Conservation (phyloP, 805 yeast species). For the Sugiyamaella chiloensis region DNA sequence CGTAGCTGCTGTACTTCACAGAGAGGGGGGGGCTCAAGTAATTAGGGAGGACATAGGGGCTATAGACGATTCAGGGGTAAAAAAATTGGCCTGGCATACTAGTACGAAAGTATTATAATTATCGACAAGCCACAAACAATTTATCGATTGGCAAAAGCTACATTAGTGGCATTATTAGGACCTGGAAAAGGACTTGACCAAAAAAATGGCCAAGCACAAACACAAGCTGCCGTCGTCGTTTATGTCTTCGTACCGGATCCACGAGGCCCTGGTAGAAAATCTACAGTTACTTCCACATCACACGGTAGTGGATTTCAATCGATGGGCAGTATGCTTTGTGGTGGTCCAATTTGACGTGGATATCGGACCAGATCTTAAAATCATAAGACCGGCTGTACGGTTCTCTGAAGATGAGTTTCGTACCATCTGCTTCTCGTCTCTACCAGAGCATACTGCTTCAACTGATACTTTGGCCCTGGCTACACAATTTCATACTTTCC, state of each 20-base stretch:
- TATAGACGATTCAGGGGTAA: no score
- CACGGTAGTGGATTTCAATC: slow-evolving; percentile 5
- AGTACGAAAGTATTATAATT: no score
- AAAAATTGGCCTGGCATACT: no score
- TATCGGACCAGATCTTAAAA: slow-evolving; percentile 29
- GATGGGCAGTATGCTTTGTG: slow-evolving; percentile 24
- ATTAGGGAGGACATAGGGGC: no score
- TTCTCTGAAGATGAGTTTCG: slow-evolving; percentile 28
- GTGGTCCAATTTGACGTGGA: slow-evolving; percentile 29
- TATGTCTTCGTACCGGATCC: slow-evolving; percentile 46
- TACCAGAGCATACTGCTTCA: slow-evolving; percentile 26
- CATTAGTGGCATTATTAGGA: no score
- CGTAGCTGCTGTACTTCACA: no score
- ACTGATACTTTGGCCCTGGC: background rate
- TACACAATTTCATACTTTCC: slow-evolving; percentile 16
- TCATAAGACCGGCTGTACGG: slow-evolving; percentile 27
- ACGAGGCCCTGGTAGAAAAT: slow-evolving; percentile 23
- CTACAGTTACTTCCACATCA: slow-evolving; percentile 7
- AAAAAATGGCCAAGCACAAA: no score
- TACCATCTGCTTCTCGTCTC: slow-evolving; percentile 27
- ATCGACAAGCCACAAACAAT: no score
- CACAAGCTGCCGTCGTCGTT: slow-evolving; percentile 37
- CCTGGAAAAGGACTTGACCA: no score
- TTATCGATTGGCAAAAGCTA: no score
- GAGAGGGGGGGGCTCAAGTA: no score